Evolutionary conservation across 768 basidiomycete genomes (phyloP).

Genomic region (Macrolepiota albuminosa): DNA sequence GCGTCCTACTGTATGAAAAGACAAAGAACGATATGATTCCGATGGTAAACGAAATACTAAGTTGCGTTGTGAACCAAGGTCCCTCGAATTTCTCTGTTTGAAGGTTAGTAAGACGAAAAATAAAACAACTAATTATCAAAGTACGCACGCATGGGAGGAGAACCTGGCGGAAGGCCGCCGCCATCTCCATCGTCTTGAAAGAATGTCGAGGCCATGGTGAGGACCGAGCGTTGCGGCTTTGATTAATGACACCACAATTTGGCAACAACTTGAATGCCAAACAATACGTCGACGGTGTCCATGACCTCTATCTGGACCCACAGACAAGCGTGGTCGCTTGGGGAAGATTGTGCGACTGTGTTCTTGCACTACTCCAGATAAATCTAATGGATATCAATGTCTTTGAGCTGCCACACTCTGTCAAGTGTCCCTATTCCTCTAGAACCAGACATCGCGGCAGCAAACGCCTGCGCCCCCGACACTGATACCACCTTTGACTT

Average conservation of each 20-base stretch:
- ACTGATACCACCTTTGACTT: neutral
- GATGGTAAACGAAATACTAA: constrained; percentile 70
- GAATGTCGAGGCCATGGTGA: constrained; percentile 15
- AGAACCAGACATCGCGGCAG: neutral
- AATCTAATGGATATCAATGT: neutral
- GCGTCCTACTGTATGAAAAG: constrained; percentile 84
- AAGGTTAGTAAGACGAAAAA: neutral
- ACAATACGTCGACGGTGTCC: neutral
- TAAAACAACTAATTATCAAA: neutral
- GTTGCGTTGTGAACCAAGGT: constrained; percentile 94
- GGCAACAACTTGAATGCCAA: neutral
- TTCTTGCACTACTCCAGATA: neutral
- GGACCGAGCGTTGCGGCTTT: neutral
- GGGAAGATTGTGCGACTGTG: too few species aligned
- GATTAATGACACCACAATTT: constrained; percentile 4
- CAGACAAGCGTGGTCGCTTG: neutral
- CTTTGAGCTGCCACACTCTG: neutral
- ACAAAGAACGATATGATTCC: constrained; percentile 78
- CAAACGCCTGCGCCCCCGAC: neutral
- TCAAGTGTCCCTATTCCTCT: neutral
- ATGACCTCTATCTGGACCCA: neutral
- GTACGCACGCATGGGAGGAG: constrained; percentile 24
- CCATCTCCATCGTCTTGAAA: constrained; percentile 28
- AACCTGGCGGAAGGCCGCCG: constrained; percentile 29
- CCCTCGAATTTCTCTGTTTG: constrained; percentile 74